Base-by-base conservation (phyloP, 805 yeast species). In the Hanseniaspora meyeri region DNA sequence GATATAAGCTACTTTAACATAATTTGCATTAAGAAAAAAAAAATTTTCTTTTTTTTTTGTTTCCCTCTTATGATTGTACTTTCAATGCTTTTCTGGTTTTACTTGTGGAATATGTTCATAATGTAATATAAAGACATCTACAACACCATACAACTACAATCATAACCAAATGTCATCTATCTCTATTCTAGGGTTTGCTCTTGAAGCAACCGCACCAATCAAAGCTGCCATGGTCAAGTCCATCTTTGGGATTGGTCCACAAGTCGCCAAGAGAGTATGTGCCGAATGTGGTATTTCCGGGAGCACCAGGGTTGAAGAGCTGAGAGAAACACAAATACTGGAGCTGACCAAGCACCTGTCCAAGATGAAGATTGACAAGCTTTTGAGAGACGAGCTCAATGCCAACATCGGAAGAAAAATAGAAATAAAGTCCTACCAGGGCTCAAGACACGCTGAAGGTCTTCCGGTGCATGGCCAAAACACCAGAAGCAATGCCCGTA, bases 201-300 rank as follows among this genome's bases (percentile, higher is more conserved):
- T 77, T 59, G 74, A 72, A 57, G 78, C 79, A 2, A 68, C 70
- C 55, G 67, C 65, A 51, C 64, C 66, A 6, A 61, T 69, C 19
- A 63, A 59, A 69, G 72, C 77, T 60, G 97, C 95, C 4, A 75
- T 93, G 60, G 82, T 90, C 27, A 77, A 84, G 57, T 83, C 82
- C 60, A 83, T 93, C 61, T 90, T 86, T 67, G 98, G 97, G 34
- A 74, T 93, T 43, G 96, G 97, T n/a, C 69, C 72, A 48, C 68
- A 72, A 55, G 80, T 85, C 10, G 91, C 97, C 2, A 79, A 78
- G 60, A 74, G 75, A 63, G 74, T 93, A 54, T 89, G 96, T 68
- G 82, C 97, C 42, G 87, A 82, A 66, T 79, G 91, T 24, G 96
- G 96, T 11, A 78, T 93, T 59, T 91, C 90, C 66, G 97, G 97